phyloP scores from a whole-genome alignment of 441 rosid genomes.

The Syzygium syzygioides region DNA sequence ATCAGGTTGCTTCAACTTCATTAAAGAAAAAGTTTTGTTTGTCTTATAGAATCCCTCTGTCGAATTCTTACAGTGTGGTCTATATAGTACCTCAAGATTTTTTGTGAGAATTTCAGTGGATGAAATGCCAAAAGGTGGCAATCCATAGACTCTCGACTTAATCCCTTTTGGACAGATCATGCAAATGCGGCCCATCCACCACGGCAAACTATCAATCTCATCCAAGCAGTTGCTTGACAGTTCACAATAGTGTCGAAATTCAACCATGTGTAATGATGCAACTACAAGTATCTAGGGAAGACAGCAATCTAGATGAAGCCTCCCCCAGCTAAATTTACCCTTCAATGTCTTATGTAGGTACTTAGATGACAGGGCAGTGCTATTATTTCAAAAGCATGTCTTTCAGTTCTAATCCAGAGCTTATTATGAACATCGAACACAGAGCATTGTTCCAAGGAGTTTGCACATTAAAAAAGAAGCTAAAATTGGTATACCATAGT shows the following conservation, averaged over 20 bases:
- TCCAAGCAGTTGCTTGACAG: neutral
- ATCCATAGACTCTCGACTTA: neutral
- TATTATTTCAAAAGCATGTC: neutral
- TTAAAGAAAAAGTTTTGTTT: neutral
- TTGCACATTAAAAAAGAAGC: neutral
- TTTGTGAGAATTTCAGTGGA: neutral
- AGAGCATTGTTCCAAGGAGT: neutral
- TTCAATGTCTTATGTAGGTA: neutral
- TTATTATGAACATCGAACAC: neutral
- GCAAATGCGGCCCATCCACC: neutral
- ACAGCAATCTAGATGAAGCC: neutral
- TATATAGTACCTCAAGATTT: neutral
- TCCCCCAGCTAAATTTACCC: neutral
- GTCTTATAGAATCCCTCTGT: neutral
- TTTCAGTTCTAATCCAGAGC: neutral
- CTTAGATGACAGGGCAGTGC: neutral
- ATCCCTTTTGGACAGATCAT: neutral
- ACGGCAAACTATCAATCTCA: neutral
- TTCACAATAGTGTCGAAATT: neutral
- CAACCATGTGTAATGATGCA: neutral
- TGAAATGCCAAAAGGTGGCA: neutral
- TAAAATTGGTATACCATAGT: slow-evolving; percentile 53
- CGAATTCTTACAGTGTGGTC: neutral
- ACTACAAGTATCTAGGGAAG: neutral
- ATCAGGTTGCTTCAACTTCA: neutral